A percentile compares a stretch with the other conserved stretches of the same genome.
These are phyloP conservation scores for Aspergillus fumigatus DNA, from an alignment of 2,329 filamentous ascomycete genomes.

Conservation along the genomic window DNA sequence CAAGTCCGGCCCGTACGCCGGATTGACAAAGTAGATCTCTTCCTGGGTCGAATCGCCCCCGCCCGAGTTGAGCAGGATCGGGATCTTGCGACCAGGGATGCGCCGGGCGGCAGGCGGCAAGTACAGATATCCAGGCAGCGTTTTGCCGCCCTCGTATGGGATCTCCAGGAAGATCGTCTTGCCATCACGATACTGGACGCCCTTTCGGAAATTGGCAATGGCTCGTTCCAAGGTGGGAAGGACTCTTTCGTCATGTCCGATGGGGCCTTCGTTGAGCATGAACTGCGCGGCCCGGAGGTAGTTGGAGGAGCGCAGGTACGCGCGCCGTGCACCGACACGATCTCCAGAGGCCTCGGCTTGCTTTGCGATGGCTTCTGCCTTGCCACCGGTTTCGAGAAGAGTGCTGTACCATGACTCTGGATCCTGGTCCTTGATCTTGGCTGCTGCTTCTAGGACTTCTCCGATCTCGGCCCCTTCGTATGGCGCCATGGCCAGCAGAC, in stretches of 20 bases:
- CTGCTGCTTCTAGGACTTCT: conserved; percentile 38
- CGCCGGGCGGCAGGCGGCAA: conserved; percentile 24
- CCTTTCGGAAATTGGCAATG: conserved; percentile 23
- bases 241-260: conserved; percentile 23
- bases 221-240: conserved; percentile 21
- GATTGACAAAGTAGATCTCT: conserved; percentile 37
- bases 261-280: conserved; percentile 21
- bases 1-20: conserved; percentile 18
- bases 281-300: conserved; percentile 38
- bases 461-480: conserved; percentile 37
- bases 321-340: conserved; percentile 27
- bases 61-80: conserved; percentile 32
- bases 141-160: conserved; percentile 33
- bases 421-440: conserved; percentile 36
- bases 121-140: conserved; percentile 36
- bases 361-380: conserved; percentile 31
- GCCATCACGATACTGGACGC: conserved; percentile 25
- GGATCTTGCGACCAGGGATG: conserved; percentile 24
- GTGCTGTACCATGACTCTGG: conserved; percentile 38
- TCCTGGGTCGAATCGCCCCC: conserved; percentile 40
- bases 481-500: conserved; percentile 37
- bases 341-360: conserved; percentile 30
- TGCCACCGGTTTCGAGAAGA: conserved; percentile 29
- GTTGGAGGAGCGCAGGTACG: conserved; percentile 40
- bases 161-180: conserved; percentile 31